phyloP scores from a whole-genome alignment of 768 basidiomycete species.

The Mycena sanguinolenta region DNA sequence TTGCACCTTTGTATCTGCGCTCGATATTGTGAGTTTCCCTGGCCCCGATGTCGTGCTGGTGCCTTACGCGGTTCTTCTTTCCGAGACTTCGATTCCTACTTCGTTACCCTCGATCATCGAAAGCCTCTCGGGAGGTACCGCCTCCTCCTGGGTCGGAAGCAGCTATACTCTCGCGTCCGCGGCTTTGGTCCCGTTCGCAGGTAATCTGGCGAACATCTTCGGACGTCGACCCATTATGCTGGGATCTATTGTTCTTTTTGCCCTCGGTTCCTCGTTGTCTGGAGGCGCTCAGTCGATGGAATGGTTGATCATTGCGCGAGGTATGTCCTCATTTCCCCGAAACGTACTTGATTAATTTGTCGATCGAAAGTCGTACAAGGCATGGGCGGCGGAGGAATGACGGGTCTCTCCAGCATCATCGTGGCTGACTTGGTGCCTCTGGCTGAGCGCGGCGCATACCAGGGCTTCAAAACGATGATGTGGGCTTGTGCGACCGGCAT shows the following conservation, averaged over 20 bases:
- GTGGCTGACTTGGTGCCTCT: constrained; percentile 2
- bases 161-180: constrained; percentile 12
- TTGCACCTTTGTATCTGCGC: too few relatives aligned
- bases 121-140: not conserved
- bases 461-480: too few relatives aligned
- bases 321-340: not conserved
- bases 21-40: too few relatives aligned
- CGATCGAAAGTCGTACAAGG: constrained; percentile 3
- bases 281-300: not conserved
- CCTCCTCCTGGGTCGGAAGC: constrained; percentile 13
- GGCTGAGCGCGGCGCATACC: constrained; percentile 1
- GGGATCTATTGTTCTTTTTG: not conserved
- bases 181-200: not conserved
- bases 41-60: too few relatives aligned
- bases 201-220: constrained; percentile 7
- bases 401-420: constrained; percentile 1
- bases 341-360: too few relatives aligned
- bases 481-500: constrained; percentile 1
- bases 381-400: constrained; percentile 14
- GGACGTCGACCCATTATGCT: not conserved
- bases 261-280: not conserved
- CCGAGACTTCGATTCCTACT: not conserved
- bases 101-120: not conserved
- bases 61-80: too few relatives aligned
- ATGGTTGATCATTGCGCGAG: not conserved